Percentiles rank a stretch among this genome's conserved stretches.
Conservation (phyloP, 306 rosid genomes). For the Boehmeria nivea region DNA sequence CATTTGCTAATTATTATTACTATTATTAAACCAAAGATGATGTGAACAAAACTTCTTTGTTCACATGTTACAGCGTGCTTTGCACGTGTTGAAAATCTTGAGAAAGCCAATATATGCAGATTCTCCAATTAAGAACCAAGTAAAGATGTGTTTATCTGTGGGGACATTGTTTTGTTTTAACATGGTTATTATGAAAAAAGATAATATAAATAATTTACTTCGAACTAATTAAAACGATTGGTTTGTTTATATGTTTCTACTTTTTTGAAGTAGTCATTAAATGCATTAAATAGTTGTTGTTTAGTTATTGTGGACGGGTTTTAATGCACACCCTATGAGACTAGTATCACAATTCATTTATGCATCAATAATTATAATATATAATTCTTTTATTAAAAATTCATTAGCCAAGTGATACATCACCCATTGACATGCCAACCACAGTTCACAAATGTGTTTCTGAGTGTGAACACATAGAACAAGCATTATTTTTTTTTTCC, state of each 20-base stretch:
- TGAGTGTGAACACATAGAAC: too few species aligned
- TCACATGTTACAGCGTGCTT: neutral
- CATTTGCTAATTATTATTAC: neutral
- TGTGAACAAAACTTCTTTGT: neutral
- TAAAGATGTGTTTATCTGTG: neutral
- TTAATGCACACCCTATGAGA: neutral
- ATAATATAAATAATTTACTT: neutral
- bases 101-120: neutral
- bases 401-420: too few species aligned
- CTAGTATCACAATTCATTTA: neutral
- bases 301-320: neutral
- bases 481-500: too few species aligned
- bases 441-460: too few species aligned
- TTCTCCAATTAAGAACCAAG: constrained; percentile 1
- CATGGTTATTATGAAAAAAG: neutral
- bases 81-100: constrained; percentile 12
- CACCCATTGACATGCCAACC: too few species aligned
- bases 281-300: neutral
- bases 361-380: neutral
- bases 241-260: neutral
- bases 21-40: neutral
- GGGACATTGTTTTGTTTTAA: neutral
- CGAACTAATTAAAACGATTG: neutral
- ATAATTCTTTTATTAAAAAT: too few species aligned
- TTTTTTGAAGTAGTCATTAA: neutral